Conservation (phyloP, 345 rosid species). For the Clarkia xantiana region DNA sequence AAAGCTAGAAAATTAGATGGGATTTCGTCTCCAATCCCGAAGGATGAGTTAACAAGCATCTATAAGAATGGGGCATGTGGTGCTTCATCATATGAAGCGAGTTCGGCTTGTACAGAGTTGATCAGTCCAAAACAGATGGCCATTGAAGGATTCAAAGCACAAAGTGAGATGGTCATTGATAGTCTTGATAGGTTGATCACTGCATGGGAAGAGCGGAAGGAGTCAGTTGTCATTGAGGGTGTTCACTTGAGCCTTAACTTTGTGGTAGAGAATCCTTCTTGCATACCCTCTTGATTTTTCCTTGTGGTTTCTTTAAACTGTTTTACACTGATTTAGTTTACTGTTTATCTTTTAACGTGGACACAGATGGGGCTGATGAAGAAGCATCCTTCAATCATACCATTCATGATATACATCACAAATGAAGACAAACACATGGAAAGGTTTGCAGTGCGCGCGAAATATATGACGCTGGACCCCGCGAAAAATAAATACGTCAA, state of each 20-base stretch:
- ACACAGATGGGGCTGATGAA: conserved; percentile 98
- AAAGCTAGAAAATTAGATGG: conserved; percentile 56
- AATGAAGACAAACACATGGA: conserved; percentile 98
- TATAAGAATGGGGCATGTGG: conserved; percentile 2
- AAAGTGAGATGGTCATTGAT: conserved; percentile 98
- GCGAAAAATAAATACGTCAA: conserved; percentile 93
- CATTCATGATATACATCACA: conserved; percentile 89
- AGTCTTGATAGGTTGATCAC: conserved; percentile 96
- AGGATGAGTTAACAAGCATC: conserved; percentile 27
- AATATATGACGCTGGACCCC: conserved; percentile 97
- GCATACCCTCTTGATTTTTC: not conserved
- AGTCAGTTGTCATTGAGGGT: conserved; percentile 96
- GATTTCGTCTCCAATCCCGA: conserved; percentile 20
- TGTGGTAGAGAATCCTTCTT: conserved; percentile 78
- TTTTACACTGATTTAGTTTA: too few relatives aligned
- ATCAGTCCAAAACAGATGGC: conserved; percentile 90
- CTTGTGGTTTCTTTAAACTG: not conserved
- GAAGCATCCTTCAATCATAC: conserved; percentile 93
- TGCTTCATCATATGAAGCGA: conserved; percentile 18
- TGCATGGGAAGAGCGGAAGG: conserved; percentile 93
- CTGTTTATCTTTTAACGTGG: conserved; percentile 8
- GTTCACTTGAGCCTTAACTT: conserved; percentile 98
- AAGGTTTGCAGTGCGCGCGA: conserved; percentile 95
- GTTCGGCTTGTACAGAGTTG: conserved; percentile 25
- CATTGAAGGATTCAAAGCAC: conserved; percentile 91